Conservation (phyloP, 1,284 basidiomycete species). For the Ustilago crameri region DNA sequence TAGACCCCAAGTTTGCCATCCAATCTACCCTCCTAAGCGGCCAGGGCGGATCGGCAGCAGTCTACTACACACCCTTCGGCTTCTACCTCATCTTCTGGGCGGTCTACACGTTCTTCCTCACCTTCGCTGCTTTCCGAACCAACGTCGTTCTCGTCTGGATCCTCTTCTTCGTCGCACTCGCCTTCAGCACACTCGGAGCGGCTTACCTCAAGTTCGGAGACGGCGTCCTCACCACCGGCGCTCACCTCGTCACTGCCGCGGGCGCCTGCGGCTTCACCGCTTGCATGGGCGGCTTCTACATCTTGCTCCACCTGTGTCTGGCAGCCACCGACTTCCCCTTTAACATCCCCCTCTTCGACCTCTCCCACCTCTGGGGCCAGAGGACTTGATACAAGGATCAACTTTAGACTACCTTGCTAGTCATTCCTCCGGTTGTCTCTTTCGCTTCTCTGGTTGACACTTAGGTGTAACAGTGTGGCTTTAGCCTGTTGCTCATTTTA, state of each 20-base stretch:
- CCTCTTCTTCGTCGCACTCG: constrained; percentile 50
- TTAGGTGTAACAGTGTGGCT: too few relatives aligned
- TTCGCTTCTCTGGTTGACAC: too few relatives aligned
- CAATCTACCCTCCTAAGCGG: constrained; percentile 36
- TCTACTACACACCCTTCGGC: constrained; percentile 38
- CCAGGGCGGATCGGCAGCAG: constrained; percentile 10
- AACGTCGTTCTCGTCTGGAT: constrained; percentile 56
- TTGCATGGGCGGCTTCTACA: constrained; percentile 49
- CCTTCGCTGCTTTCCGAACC: constrained; percentile 48
- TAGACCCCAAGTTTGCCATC: constrained; percentile 33
- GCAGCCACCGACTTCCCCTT: constrained; percentile 53
- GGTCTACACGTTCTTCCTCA: constrained; percentile 50
- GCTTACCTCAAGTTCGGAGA: constrained; percentile 47
- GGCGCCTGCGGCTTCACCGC: constrained; percentile 51
- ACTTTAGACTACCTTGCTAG: too few relatives aligned
- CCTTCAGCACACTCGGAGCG: constrained; percentile 37
- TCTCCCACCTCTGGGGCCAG: constrained; percentile 32
- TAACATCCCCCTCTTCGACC: constrained; percentile 47
- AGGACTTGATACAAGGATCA: constrained; percentile 9
- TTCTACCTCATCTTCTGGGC: constrained; percentile 52
- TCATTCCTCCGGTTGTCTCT: too few relatives aligned
- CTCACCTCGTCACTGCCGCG: constrained; percentile 28
- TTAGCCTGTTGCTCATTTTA: too few relatives aligned
- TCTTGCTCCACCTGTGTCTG: constrained; percentile 46
- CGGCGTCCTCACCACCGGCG: constrained; percentile 3